Base-by-base conservation (phyloP, 2,329 filamentous ascomycete species). In the Graphilbum ipis-grandicollis region DNA sequence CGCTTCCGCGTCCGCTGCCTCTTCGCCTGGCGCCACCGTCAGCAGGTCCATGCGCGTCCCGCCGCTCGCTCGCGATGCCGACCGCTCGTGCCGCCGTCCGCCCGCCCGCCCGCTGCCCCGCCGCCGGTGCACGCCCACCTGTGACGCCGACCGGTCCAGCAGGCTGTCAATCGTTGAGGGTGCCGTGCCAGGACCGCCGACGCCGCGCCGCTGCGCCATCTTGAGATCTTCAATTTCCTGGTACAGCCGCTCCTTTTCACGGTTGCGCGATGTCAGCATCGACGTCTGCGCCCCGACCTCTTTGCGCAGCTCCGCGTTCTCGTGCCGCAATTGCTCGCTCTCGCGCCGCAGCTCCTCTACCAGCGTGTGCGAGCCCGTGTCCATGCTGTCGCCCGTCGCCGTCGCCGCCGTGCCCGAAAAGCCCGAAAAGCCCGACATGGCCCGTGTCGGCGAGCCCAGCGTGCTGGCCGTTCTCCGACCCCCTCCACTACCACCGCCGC, bases 211-310 rank as follows among this genome's bases (percentile, higher is more conserved):
- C 45, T 85, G 78, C 2, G 80, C 75, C 48, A 96, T 74, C 58
- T 96, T 98, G 43, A 98, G 65, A 43, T 94, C 86, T 56, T 98
- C 90, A 43, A 96, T 96, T 53, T 98, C 88, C 52, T 93, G 84
- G 54, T 96, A 93, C 9, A 98, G 65, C 5, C 85, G 75, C 52
- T 96, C 86, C 52, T 93, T 92, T 52, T 98, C 90, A 19, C 85
- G 79, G 50, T 94, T 94, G 19, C 90, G 72, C 26, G 90, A 96
- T 1, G 88, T 94, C 25, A 98, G 68, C 84, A 98, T 96, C 0
- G 86, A 94, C 1, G 86, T 93, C 54, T 98, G 90, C 3, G 90
- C 90, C 42, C 86, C 84, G 22, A 96, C 81, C 55, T 96, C 86
- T 37, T 86, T 79, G 37, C 88, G 75, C 23, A 98, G 58, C 53